Evolutionary conservation across 2,329 filamentous ascomycete genomes (phyloP).

Genomic region (Colletotrichum nymphaeae): DNA sequence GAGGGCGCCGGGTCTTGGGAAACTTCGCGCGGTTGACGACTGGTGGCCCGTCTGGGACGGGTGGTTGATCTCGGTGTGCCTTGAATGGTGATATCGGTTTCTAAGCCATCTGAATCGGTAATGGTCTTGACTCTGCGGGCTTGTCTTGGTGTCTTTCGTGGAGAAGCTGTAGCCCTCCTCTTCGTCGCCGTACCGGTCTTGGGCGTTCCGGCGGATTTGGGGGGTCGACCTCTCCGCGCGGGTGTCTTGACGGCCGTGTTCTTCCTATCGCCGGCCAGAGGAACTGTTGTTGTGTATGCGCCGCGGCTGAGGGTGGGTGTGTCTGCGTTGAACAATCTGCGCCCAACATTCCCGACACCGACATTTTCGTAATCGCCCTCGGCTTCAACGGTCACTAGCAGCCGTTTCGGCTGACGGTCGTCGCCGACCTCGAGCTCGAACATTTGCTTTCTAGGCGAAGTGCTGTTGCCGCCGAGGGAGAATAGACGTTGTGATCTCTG

Average conservation of each 20-base stretch:
- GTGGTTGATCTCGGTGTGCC: conserved; percentile 46
- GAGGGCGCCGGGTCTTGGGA: conserved; percentile 27
- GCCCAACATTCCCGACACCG: conserved; percentile 39
- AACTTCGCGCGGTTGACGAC: conserved; percentile 13
- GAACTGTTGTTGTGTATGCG: conserved; percentile 62
- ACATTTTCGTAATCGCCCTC: conserved; percentile 44
- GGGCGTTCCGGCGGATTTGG: conserved; percentile 64
- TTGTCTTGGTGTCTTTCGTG: conserved; percentile 48
- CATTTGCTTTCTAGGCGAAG: conserved; percentile 66
- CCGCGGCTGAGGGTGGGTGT: conserved; percentile 54
- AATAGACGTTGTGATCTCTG: conserved; percentile 52
- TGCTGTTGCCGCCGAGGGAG: conserved; percentile 43
- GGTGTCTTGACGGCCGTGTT: conserved; percentile 51
- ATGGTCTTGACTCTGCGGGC: conserved; percentile 45
- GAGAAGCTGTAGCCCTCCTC: conserved; percentile 57
- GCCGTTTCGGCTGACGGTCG: conserved; percentile 60
- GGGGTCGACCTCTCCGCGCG: conserved; percentile 57
- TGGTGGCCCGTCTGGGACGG: conserved; percentile 35
- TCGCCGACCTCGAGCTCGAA: conserved; percentile 68
- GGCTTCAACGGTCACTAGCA: conserved; percentile 67
- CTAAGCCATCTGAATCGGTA: conserved; percentile 41
- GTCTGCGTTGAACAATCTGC: conserved; percentile 57
- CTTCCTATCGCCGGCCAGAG: conserved; percentile 59
- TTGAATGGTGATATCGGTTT: conserved; percentile 43
- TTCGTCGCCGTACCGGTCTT: conserved; percentile 55